Conservation (phyloP, 2,329 filamentous ascomycete species). For the Tolypocladium album region DNA sequence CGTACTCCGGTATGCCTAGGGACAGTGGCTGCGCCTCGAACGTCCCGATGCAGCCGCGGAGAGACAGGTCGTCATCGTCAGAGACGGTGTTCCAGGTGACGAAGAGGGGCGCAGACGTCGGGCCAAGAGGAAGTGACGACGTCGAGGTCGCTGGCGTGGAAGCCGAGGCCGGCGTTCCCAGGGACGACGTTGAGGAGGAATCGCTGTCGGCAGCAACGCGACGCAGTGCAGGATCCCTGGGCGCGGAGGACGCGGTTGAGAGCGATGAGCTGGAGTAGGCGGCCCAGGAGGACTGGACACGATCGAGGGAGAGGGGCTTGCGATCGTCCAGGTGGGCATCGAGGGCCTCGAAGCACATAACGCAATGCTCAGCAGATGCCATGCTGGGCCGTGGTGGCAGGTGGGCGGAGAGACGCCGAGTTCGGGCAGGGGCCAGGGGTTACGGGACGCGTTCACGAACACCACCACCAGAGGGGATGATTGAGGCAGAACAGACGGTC, state of each 20-base stretch:
- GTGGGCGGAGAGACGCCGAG: neutral
- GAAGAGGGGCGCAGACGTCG: slow-evolving; percentile 63
- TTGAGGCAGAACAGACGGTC: neutral
- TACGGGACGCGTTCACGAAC: neutral
- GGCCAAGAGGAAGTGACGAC: slow-evolving; percentile 24
- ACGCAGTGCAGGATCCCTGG: slow-evolving; percentile 30
- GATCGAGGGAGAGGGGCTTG: slow-evolving; percentile 52
- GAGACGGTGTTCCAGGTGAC: slow-evolving; percentile 81
- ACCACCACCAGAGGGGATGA: neutral
- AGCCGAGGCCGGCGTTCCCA: slow-evolving; percentile 27
- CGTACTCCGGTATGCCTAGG: slow-evolving; percentile 66
- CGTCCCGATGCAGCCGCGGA: slow-evolving; percentile 94
- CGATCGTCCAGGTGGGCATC: slow-evolving; percentile 63
- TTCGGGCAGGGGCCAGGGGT: neutral
- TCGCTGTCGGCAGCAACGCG: slow-evolving; percentile 25
- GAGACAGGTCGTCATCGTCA: slow-evolving; percentile 32
- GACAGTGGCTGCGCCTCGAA: slow-evolving; percentile 71
- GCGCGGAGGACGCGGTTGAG: slow-evolving; percentile 6
- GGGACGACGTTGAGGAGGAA: slow-evolving; percentile 22
- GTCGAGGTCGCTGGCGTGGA: slow-evolving; percentile 35
- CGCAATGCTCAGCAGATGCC: slow-evolving; percentile 78
- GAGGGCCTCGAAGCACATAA: slow-evolving; percentile 86
- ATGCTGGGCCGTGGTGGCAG: slow-evolving; percentile 34
- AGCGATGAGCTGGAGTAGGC: slow-evolving; percentile 19
- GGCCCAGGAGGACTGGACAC: slow-evolving; percentile 58